phyloP scores from a whole-genome alignment of 208 protist genomes.

The Leishmania tropica region DNA sequence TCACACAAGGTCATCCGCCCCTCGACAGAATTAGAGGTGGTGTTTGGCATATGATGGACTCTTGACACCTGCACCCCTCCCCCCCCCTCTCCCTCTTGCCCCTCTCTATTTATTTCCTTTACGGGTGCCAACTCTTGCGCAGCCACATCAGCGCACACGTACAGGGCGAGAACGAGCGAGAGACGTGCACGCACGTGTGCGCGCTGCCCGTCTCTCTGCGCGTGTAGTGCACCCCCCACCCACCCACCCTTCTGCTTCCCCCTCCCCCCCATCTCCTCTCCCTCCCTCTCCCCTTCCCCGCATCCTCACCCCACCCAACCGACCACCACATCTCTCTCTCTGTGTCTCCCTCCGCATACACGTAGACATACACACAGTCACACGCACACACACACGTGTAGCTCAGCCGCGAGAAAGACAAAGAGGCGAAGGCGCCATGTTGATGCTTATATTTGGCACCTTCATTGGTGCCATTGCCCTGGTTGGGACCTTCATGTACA shows the following conservation, averaged over 20 bases:
- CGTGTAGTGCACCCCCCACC: too few relatives aligned
- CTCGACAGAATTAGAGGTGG: too few relatives aligned
- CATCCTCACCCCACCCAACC: not conserved
- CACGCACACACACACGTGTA: not conserved
- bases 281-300: not conserved
- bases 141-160: too few relatives aligned
- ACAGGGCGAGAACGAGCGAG: too few relatives aligned
- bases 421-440: constrained; percentile 7
- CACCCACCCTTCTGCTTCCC: not conserved
- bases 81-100: too few relatives aligned
- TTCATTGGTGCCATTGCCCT: constrained; percentile 45
- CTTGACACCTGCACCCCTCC: too few relatives aligned
- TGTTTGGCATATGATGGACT: too few relatives aligned
- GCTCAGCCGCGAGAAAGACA: not conserved
- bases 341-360: not conserved
- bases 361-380: not conserved
- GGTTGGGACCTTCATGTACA: constrained; percentile 74
- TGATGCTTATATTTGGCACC: constrained; percentile 33
- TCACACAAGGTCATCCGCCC: too few relatives aligned
- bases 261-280: not conserved
- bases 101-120: too few relatives aligned
- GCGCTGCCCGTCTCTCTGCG: too few relatives aligned
- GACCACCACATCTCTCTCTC: not conserved
- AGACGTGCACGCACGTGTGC: too few relatives aligned
- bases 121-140: too few relatives aligned